A percentile compares a stretch with the other conserved stretches of the same genome.
These are phyloP conservation scores for Colletotrichum cordylinicola DNA, from an alignment of 2,329 filamentous ascomycete genomes.

Conservation along the genomic window DNA sequence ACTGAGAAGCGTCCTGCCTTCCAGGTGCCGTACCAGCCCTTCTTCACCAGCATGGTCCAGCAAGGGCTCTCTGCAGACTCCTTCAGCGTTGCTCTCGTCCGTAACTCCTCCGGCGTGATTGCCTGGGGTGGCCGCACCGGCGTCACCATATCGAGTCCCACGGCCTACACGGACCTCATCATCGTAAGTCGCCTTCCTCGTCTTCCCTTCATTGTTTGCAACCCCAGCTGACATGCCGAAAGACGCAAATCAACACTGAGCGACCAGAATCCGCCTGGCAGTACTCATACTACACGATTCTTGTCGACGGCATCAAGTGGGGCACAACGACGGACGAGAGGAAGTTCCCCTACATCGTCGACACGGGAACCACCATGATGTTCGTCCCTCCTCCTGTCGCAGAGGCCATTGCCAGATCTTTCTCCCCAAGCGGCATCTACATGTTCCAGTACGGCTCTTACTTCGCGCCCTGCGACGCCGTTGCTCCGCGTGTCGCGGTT, in stretches of 20 bases:
- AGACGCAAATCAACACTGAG: conserved; percentile 50
- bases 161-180: conserved; percentile 46
- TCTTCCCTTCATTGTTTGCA: not conserved
- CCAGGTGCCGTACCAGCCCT: conserved; percentile 49
- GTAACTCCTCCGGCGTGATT: conserved; percentile 52
- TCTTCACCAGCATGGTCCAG: conserved; percentile 53
- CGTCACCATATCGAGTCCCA: conserved; percentile 39
- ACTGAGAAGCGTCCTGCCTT: conserved; percentile 43
- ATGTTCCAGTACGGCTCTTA: conserved; percentile 52
- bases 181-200: conserved; percentile 41
- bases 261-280: conserved; percentile 44
- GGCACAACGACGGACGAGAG: conserved; percentile 45
- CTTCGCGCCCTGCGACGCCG: conserved; percentile 54
- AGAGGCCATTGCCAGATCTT: conserved; percentile 51
- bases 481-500: conserved; percentile 50
- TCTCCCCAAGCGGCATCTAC: conserved; percentile 52
- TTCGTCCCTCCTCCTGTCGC: conserved; percentile 56
- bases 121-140: conserved; percentile 46
- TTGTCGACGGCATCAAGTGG: conserved; percentile 53
- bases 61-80: conserved; percentile 50
- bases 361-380: conserved; percentile 57
- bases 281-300: conserved; percentile 59
- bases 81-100: conserved; percentile 54
- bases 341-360: conserved; percentile 56
- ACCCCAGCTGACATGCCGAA: not conserved